Percentiles rank a stretch among this genome's conserved stretches.
These are phyloP conservation scores for Apiotrichum mycotoxinovorans DNA, from an alignment of 1,284 basidiomycete species.

Conservation along the genomic window DNA sequence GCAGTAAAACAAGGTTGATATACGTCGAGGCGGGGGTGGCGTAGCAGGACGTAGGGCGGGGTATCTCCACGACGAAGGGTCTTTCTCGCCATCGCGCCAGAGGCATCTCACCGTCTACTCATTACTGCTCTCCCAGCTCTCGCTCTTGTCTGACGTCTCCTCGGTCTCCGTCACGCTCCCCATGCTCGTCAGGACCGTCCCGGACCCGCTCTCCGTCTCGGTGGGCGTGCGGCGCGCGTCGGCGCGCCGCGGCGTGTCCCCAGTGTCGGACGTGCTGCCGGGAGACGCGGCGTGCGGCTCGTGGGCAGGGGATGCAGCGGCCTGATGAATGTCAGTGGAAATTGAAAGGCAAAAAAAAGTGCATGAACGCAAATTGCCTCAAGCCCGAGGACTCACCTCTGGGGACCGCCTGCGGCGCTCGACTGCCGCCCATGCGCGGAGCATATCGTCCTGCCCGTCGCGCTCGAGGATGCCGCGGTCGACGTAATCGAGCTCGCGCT, in stretches of 20 bases:
- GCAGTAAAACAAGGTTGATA: too few relatives aligned
- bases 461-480: neutral
- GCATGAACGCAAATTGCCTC: neutral
- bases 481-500: neutral
- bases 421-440: neutral
- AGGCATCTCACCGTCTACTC: neutral
- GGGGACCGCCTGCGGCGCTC: neutral
- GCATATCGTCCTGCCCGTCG: neutral
- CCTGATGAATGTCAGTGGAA: neutral
- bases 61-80: too few relatives aligned
- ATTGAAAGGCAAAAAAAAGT: too few relatives aligned
- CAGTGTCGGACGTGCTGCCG: neutral
- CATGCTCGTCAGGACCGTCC: neutral
- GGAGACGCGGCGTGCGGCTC: neutral
- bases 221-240: neutral
- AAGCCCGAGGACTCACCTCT: neutral
- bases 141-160: constrained; percentile 13
- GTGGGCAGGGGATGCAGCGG: too few relatives aligned
- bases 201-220: constrained; percentile 17
- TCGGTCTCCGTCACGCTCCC: constrained; percentile 5
- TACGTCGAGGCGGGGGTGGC: too few relatives aligned
- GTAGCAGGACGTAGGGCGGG: too few relatives aligned
- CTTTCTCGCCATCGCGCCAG: too few relatives aligned
- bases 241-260: neutral
- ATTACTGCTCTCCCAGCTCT: constrained; percentile 9